phyloP scores from a whole-genome alignment of 1,284 basidiomycete genomes.

The Ceratobasidium sp. region DNA sequence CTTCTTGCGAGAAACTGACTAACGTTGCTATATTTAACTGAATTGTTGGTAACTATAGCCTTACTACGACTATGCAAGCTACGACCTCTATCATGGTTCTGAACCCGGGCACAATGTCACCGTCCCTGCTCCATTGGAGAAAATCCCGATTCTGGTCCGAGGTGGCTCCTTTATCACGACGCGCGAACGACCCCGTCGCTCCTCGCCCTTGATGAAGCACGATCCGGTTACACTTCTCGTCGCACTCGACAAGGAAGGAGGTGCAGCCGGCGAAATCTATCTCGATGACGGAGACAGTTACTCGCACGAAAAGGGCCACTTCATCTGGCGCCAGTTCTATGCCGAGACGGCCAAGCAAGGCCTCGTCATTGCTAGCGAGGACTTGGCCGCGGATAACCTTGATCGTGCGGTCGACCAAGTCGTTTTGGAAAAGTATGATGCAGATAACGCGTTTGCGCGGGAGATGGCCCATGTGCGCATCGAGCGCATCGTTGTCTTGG shows the following conservation, averaged over 20 bases:
- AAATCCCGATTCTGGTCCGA: conserved; percentile 85
- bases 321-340: conserved; percentile 82
- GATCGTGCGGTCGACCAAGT: conserved; percentile 61
- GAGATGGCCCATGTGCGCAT: conserved; percentile 73
- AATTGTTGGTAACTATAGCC: conserved; percentile 57
- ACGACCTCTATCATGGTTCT: conserved; percentile 69
- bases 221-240: conserved; percentile 95
- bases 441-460: conserved; percentile 71
- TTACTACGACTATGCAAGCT: conserved; percentile 93
- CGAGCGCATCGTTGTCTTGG: conserved; percentile 81
- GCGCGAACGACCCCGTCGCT: conserved; percentile 84
- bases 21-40: background rate
- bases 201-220: conserved; percentile 85
- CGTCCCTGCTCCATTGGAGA: conserved; percentile 77
- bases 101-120: conserved; percentile 70
- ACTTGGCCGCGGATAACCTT: conserved; percentile 59
- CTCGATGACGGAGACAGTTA: conserved; percentile 94
- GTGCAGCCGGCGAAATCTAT: conserved; percentile 86
- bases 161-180: conserved; percentile 93
- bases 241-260: conserved; percentile 70
- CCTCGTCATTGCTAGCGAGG: conserved; percentile 61
- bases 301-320: conserved; percentile 76
- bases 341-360: conserved; percentile 58
- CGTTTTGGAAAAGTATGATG: conserved; percentile 54
- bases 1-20: background rate